Evolutionary conservation across 257 asterid species (phyloP), one percentile per base, ranked within the genome.

Genomic region (Petunia secreta): DNA sequence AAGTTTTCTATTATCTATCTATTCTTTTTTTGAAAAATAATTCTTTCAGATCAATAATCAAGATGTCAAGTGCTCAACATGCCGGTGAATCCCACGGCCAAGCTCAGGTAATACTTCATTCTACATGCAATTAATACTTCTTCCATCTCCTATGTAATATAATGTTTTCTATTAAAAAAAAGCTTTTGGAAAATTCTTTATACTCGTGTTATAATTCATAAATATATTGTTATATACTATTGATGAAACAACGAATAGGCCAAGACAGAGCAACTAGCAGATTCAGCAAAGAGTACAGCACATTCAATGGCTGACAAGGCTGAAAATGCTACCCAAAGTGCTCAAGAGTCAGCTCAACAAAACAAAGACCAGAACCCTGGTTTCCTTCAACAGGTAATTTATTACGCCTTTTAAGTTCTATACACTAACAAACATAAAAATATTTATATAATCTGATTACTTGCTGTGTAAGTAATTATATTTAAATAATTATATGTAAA

Each of bases 381-480:
- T 11, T 86, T 88, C 81, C 89, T 91, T 67, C 93, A 89, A 7
- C 91, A 91, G 89, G 92, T 87, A 13, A 36, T 50, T 0, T 44
- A 66, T 66, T 25, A 25, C 25, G 25, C 25, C 25, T 25, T 25
- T 25, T 25, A 25, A 25, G 25, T 25, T 25, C 25, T 25, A 25
- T 25, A 25, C 25, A 25, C 25, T 25, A 25, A 25, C 25, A 25
- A 25, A 25, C 25, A 25, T 25, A 25, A 25, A 25, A 25, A 25
- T 25, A 25, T 25, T 25, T 25, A 25, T 25, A 25, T 25, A 25
- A 25, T 25, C 25, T 25, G 25, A 25, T 25, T 25, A 25, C 25
- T 25, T 25, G 25, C 25, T 25, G 25, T 25, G 25, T 25, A 25
- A 25, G 25, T 25, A 25, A 25, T 25, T 25, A 25, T 25, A 25